Base-by-base conservation (phyloP, 2,329 filamentous ascomycete species). In the Aspergillus chevalieri region DNA sequence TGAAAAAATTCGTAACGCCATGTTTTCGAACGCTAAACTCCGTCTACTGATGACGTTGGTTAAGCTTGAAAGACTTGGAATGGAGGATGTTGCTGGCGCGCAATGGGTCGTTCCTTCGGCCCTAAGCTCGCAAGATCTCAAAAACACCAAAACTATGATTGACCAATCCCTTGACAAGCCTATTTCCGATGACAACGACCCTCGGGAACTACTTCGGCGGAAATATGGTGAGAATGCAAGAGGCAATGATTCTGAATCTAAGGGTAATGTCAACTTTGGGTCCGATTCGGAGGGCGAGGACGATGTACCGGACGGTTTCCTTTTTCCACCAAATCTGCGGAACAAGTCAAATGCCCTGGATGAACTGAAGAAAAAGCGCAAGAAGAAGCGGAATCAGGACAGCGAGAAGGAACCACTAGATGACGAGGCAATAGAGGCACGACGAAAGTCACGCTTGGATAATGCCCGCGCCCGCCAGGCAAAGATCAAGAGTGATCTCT, bases 21-120 rank as follows among this genome's bases (percentile, higher is more conserved):
- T 95, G 70, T 94, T 94, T 74, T 94, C 89, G 64, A 94, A 97
- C 67, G 84, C 87, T 8, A 85, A 92, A 61, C 78, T 97, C 2
- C 86, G 91, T 30, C 82, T 97, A 1, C 79, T 98, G 3, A 86
- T 97, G 80, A 85, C 78, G 1, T 77, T 93, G 0, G 76, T 86
- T 15, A 87, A 87, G 0, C 81, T 94, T 53, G 78, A 86, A 60
- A 78, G 84, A 46, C 64, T 81, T 6, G 81, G 80, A 28, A 67
- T 73, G 34, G 84, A 89, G 39, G 88, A 95, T 62, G 84, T 87
- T 3, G 78, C 80, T 1, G 86, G 92, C 50, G 85, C 87, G 1
- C 74, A 78, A 1, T 97, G 93, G 93, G 73, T 87, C 41, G 77
- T 97, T 38, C 87, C 90, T 0, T 77, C 82, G 1, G 70, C 76